Evolutionary conservation across 768 basidiomycete species (phyloP).

Genomic region (Tylopilus rubrobrunneus): DNA sequence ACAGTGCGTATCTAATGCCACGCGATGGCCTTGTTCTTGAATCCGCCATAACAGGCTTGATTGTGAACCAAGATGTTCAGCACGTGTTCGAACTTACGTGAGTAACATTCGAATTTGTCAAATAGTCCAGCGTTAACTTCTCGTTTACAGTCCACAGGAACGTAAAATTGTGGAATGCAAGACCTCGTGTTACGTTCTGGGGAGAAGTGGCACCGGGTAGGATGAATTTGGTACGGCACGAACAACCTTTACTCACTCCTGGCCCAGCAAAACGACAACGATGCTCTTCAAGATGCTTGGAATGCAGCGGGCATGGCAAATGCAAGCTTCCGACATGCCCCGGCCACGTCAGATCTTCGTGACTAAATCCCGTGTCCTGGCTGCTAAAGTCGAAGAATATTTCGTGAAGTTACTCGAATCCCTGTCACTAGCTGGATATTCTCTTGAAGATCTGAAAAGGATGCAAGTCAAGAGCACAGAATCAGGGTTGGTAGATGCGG

Average conservation of each 20-base stretch:
- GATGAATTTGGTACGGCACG: constrained; percentile 3
- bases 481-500: constrained; percentile 31
- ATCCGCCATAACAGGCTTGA: constrained; percentile 15
- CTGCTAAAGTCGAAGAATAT: constrained; percentile 67
- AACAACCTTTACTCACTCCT: neutral
- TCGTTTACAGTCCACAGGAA: constrained; percentile 39
- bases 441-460: constrained; percentile 37
- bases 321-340: constrained; percentile 24
- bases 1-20: constrained; percentile 11
- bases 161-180: constrained; percentile 56
- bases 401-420: constrained; percentile 51
- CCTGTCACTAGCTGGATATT: constrained; percentile 33
- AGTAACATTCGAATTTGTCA: neutral
- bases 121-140: constrained; percentile 12
- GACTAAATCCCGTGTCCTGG: constrained; percentile 63
- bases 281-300: constrained; percentile 76
- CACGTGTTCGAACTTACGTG: constrained; percentile 28
- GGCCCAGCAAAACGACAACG: constrained; percentile 63
- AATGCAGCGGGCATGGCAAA: constrained; percentile 54
- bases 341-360: constrained; percentile 70
- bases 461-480: constrained; percentile 20
- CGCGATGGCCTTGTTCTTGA: neutral
- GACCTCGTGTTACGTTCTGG: constrained; percentile 61
- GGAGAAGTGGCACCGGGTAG: constrained; percentile 73
- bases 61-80: constrained; percentile 22